A percentile compares a stretch with the other conserved stretches of the same genome.
phyloP scores from a whole-genome alignment of 2,329 filamentous ascomycete genomes.

The Achaetomium macrosporum region DNA sequence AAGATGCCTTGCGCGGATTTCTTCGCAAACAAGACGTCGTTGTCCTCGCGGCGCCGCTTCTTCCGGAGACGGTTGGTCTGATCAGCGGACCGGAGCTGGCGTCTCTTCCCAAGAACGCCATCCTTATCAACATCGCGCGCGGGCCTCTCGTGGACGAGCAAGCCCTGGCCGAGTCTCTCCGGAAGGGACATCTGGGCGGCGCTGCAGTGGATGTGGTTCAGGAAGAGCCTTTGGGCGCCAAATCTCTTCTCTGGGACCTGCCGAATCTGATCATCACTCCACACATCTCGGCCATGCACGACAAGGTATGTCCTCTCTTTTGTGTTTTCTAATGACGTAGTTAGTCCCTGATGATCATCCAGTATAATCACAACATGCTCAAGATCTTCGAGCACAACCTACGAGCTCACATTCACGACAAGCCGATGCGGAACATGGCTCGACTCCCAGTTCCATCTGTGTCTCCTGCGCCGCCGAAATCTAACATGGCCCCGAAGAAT shows the following conservation, averaged over 20 bases:
- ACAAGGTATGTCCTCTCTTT: neutral
- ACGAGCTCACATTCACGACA: neutral
- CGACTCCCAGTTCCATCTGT: neutral
- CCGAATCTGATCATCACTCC: slow-evolving; percentile 3
- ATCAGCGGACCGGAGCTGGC: neutral
- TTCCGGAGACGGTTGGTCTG: neutral
- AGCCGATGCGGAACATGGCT: neutral
- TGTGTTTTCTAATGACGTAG: neutral
- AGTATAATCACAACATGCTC: slow-evolving; percentile 1
- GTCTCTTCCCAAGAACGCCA: neutral
- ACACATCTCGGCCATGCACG: neutral
- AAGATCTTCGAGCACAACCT: neutral
- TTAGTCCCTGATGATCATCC: no score
- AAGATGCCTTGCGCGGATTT: neutral
- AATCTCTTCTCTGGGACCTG: neutral
- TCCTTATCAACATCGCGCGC: neutral
- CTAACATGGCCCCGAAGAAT: no score
- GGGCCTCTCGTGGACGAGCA: neutral
- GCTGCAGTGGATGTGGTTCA: neutral
- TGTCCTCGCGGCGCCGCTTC: neutral
- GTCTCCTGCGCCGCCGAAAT: no score
- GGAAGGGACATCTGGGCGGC: neutral
- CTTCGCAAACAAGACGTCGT: neutral
- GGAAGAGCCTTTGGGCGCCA: neutral
- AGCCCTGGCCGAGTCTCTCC: neutral